phyloP scores from a whole-genome alignment of 345 rosid species.

The Eucalyptus erythrocorys region DNA sequence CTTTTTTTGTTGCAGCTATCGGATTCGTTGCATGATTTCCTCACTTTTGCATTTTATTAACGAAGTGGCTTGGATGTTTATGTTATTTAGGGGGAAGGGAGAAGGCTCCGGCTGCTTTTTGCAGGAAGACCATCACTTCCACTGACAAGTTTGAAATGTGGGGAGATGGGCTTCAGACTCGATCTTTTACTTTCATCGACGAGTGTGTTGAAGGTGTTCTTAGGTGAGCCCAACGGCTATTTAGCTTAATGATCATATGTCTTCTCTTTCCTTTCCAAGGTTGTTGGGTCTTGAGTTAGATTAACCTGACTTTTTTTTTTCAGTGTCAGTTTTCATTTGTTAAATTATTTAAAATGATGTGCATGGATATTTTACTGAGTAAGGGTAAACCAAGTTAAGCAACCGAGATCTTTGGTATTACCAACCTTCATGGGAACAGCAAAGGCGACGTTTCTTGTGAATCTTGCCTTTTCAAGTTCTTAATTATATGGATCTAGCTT shows the following conservation, averaged over 20 bases:
- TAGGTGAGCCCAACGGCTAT: slow-evolving; percentile 23
- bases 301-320: not conserved
- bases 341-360: not conserved
- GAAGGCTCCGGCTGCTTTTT: slow-evolving; percentile 99
- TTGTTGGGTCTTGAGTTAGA: not conserved
- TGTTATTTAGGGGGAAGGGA: slow-evolving; percentile 75
- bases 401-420: not conserved
- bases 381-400: not conserved
- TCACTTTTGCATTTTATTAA: not conserved
- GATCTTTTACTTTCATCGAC: slow-evolving; percentile 96
- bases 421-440: not conserved
- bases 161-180: slow-evolving; percentile 98
- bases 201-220: slow-evolving; percentile 99
- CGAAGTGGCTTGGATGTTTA: not conserved
- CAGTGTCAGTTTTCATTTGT: not conserved
- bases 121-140: slow-evolving; percentile 80
- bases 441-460: not conserved
- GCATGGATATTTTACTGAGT: not conserved
- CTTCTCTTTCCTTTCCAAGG: not conserved
- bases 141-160: slow-evolving; percentile 94
- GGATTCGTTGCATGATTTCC: not conserved
- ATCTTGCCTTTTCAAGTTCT: not conserved
- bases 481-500: not conserved
- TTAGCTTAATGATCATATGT: not conserved
- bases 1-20: not conserved